Conservation (phyloP, 345 rosid genomes). For the Brassica cretica region DNA sequence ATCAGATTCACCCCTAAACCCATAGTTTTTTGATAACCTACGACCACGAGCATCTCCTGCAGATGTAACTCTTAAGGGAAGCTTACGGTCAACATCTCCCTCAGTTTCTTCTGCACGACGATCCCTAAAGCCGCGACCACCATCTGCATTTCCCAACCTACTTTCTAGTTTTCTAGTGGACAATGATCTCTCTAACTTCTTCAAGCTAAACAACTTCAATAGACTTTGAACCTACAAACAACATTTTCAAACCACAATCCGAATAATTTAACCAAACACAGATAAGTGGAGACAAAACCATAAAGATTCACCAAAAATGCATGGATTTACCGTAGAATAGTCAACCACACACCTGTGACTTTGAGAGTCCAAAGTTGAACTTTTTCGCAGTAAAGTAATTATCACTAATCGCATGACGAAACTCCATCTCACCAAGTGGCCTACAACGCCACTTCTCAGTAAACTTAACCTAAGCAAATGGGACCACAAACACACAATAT, state of each 20-base stretch:
- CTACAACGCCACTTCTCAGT: conserved; percentile 50
- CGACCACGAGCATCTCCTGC: conserved; percentile 18
- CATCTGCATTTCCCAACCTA: conserved; percentile 14
- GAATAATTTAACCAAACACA: neutral
- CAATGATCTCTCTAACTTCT: conserved; percentile 37
- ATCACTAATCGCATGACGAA: conserved; percentile 55
- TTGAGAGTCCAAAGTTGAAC: conserved; percentile 78
- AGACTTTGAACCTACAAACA: conserved; percentile 47
- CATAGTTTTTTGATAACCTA: conserved; percentile 4
- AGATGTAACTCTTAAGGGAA: conserved; percentile 23
- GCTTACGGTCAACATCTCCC: conserved; percentile 13
- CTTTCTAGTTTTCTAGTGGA: neutral
- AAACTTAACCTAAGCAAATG: conserved; percentile 53
- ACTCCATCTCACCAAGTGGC: conserved; percentile 65
- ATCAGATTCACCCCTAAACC: conserved; percentile 26
- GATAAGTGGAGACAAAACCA: conserved; percentile 4
- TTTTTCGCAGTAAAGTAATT: conserved; percentile 56
- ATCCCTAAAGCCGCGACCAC: conserved; percentile 5
- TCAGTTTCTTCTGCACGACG: conserved; percentile 1
- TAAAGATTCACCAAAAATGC: neutral
- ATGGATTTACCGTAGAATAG: neutral
- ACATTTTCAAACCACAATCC: conserved; percentile 1
- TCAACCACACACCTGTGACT: conserved; percentile 56
- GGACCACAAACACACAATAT: neutral
- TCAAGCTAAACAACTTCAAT: conserved; percentile 47